Evolutionary conservation across 768 basidiomycete species (phyloP), one percentile per base, ranked within the genome.

Genomic region (Boletus fagicola): DNA sequence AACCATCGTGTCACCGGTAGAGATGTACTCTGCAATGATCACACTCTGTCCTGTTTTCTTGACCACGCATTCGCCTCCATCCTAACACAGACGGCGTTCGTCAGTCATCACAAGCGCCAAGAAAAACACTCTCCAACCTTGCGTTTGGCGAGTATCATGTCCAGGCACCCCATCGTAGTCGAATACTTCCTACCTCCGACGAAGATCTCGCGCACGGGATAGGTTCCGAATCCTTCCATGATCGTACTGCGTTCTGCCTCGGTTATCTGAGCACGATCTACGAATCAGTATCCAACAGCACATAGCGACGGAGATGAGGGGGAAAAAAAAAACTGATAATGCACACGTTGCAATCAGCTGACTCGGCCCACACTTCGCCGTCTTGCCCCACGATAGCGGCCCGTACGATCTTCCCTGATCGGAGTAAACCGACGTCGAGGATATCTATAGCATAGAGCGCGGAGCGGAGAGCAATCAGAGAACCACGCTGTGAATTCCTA

Each of bases 391-490:
- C 58, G 64, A 72, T 72, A 5, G 92, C 92, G 39, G 92, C 94
- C 65, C 82, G 80, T 26, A 76, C n/a, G 68, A 96, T 76, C 74
- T 84, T 90, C 62, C 83, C 84, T 59, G 76, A 85, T 36, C 83
- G 89, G 64, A 95, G 72, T 55, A 95, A 84, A 72, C 91, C 85
- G 67, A 76, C 77, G 71, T 94, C 90, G 73, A 94, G 88, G 76
- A 92, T 92, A 59, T 80, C 92, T 94, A 67, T 30, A 28, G 35
- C n/a, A 26, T 20, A 24, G 4, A 38, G 12, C 18, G 44, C 15
- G n/a, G 38, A 48, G 40, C 30, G 26, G 16, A 33, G n/a, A 35
- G 26, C 7, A 1, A 50, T 53, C 48, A 47, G 59, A 58, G 7
- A 31, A 35, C 15, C 30, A 16, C 10, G 38, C 12, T 42, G 15